These are phyloP conservation scores for Phanerochaete carnosa DNA, from an alignment of 768 basidiomycete species.

Conservation along the genomic window DNA sequence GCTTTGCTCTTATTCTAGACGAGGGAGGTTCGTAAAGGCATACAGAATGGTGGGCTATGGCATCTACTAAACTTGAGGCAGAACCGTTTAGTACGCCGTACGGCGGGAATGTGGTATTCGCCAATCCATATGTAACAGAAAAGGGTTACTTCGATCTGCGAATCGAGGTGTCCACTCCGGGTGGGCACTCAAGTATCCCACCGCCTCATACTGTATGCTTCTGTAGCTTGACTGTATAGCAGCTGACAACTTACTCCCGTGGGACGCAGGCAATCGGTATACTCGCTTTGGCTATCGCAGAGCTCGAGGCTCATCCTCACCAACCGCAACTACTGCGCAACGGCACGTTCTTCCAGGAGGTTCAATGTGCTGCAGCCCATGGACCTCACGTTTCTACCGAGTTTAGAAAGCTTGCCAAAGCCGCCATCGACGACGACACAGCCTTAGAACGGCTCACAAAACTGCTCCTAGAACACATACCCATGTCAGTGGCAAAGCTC, in stretches of 20 bases:
- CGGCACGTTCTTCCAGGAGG: constrained; percentile 53
- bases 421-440: constrained; percentile 45
- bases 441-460: constrained; percentile 51
- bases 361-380: constrained; percentile 70
- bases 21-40: constrained; percentile 36
- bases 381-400: constrained; percentile 48
- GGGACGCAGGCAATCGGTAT: constrained; percentile 59
- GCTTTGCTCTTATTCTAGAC: constrained; percentile 40
- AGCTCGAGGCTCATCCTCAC: constrained; percentile 66
- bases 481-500: constrained; percentile 29
- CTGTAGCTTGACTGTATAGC: not conserved
- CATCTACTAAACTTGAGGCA: not conserved
- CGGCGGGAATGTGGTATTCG: constrained; percentile 19
- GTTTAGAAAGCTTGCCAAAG: constrained; percentile 46
- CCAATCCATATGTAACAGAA: constrained; percentile 21
- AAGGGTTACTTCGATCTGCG: constrained; percentile 30
- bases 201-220: constrained; percentile 36
- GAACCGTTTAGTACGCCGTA: constrained; percentile 8
- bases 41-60: not conserved
- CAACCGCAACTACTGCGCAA: constrained; percentile 45
- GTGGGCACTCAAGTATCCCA: constrained; percentile 42
- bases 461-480: constrained; percentile 33
- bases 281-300: constrained; percentile 64
- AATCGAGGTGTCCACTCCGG: constrained; percentile 28
- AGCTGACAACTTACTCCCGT: not conserved